Evolutionary conservation across 169 alveolate species (phyloP).

Genomic region (Plasmodium gonderi): DNA sequence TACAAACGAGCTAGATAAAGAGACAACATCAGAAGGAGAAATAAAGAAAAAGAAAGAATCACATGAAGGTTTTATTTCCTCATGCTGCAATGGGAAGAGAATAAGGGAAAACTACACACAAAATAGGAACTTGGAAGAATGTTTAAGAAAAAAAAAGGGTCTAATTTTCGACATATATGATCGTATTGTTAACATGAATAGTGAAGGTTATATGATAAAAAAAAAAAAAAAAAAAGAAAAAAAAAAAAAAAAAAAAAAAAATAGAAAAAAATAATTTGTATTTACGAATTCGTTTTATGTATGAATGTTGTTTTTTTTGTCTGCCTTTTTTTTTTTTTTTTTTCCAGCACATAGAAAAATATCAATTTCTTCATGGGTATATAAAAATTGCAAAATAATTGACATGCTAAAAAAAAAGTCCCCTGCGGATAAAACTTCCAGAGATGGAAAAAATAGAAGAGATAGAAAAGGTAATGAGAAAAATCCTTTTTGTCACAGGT

Average conservation of each 20-base stretch:
- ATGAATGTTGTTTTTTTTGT: not conserved
- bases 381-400: constrained; percentile 27
- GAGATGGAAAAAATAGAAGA: not conserved
- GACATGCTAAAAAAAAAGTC: constrained; percentile 28
- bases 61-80: not conserved
- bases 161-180: constrained; percentile 59
- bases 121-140: not conserved
- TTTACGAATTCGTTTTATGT: not conserved
- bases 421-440: not conserved
- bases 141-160: constrained; percentile 21
- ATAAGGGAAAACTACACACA: not conserved
- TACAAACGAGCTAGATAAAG: not conserved
- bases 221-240: not conserved
- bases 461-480: not conserved
- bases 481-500: constrained; percentile 20
- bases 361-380: constrained; percentile 58
- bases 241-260: not conserved
- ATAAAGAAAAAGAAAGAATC: not conserved
- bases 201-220: constrained; percentile 7
- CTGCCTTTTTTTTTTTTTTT: not conserved
- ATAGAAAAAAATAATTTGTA: not conserved
- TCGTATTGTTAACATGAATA: constrained; percentile 8
- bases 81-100: not conserved
- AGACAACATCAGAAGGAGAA: not conserved
- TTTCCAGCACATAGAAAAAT: constrained; percentile 15